Percentiles rank a stretch among this genome's conserved stretches.
Conservation (phyloP, 352 stramenopile genomes). For the Globisporangium parvum region DNA sequence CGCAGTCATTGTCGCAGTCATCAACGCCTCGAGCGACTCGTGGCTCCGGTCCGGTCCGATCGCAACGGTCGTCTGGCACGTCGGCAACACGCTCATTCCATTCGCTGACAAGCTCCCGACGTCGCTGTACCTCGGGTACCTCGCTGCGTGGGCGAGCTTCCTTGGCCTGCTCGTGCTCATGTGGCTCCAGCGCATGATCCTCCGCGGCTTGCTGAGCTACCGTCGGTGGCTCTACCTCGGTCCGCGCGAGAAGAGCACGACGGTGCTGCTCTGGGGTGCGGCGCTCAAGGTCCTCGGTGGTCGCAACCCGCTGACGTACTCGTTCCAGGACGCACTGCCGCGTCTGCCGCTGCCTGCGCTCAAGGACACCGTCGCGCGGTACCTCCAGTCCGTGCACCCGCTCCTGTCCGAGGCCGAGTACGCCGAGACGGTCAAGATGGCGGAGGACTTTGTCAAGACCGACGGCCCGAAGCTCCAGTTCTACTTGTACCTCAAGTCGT, state of each 20-base stretch:
- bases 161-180: constrained; percentile 81
- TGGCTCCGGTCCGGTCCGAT: constrained; percentile 80
- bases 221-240: constrained; percentile 83
- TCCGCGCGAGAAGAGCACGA: constrained; percentile 56
- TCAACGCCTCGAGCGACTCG: constrained; percentile 59
- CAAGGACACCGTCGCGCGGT: constrained; percentile 89
- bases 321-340: constrained; percentile 89
- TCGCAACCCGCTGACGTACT: constrained; percentile 83
- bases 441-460: constrained; percentile 78
- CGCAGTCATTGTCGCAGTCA: constrained; percentile 53
- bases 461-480: constrained; percentile 89
- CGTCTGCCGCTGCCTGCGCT: constrained; percentile 90
- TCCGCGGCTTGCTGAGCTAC: constrained; percentile 83
- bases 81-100: constrained; percentile 75
- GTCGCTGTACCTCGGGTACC: constrained; percentile 76
- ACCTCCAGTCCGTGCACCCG: constrained; percentile 91
- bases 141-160: constrained; percentile 78
- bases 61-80: constrained; percentile 70
- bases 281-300: constrained; percentile 81
- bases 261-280: constrained; percentile 63
- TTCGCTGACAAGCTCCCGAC: constrained; percentile 56
- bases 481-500: constrained; percentile 89
- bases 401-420: constrained; percentile 87
- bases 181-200: constrained; percentile 73
- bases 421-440: constrained; percentile 77